A percentile compares a stretch with the other conserved stretches of the same genome.
These are phyloP conservation scores for Pythium chondricola DNA, from an alignment of 352 stramenopile species.

Conservation along the genomic window DNA sequence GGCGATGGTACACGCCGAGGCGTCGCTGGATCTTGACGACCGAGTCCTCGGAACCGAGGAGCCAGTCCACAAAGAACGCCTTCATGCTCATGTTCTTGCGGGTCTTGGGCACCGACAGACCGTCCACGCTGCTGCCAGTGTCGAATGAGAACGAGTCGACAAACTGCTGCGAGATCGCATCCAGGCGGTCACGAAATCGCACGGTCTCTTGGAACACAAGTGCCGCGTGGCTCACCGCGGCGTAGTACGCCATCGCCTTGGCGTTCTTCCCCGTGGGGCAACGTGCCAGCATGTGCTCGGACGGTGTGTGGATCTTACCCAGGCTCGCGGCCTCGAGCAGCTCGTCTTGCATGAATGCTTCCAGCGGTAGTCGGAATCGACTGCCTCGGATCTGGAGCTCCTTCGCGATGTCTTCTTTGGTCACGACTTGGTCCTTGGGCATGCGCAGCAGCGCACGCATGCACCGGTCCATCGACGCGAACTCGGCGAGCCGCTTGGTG, in stretches of 20 bases:
- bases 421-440: conserved; percentile 40
- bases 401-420: conserved; percentile 65
- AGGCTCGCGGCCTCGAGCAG: conserved; percentile 30
- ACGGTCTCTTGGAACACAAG: conserved; percentile 51
- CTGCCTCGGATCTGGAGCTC: conserved; percentile 27
- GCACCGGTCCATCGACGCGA: conserved; percentile 57
- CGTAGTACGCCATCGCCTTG: conserved; percentile 59
- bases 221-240: conserved; percentile 48
- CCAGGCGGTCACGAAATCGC: conserved; percentile 47
- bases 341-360: conserved; percentile 67
- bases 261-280: conserved; percentile 49
- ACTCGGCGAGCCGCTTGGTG: conserved; percentile 45
- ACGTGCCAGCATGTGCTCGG: conserved; percentile 32
- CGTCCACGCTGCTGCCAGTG: conserved; percentile 27
- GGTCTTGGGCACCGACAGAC: conserved; percentile 40
- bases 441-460: conserved; percentile 45
- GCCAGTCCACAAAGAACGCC: conserved; percentile 49
- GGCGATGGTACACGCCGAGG: conserved; percentile 37
- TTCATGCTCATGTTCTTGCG: conserved; percentile 33
- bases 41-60: conserved; percentile 49
- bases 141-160: conserved; percentile 44
- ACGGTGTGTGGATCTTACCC: conserved; percentile 48
- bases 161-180: conserved; percentile 26
- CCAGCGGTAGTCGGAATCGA: conserved; percentile 39
- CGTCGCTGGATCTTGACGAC: conserved; percentile 36